Conservation (phyloP, 192 early-diverging fungal species). For the Coemansia asiatica region DNA sequence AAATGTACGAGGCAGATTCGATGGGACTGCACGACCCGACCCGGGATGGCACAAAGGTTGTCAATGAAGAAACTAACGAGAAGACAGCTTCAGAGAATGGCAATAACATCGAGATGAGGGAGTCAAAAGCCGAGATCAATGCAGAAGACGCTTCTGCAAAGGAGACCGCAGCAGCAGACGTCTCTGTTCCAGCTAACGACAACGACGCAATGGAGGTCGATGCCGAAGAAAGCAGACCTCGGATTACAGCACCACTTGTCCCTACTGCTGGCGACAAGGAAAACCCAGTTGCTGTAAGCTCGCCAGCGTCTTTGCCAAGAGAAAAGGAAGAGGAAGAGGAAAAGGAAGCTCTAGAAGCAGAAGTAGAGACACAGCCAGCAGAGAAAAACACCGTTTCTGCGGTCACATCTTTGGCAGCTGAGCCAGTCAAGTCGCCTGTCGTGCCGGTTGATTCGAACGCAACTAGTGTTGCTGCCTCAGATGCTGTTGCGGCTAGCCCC, state of each 20-base stretch:
- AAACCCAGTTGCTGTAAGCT: background rate
- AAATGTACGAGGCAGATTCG: slow-evolving; percentile 56
- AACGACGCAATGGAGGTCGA: slow-evolving; percentile 34
- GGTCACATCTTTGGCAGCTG: no score
- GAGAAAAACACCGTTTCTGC: background rate
- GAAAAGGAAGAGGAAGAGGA: background rate
- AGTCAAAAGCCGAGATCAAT: background rate
- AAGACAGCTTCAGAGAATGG: background rate
- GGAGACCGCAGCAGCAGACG: background rate
- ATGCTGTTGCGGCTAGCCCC: background rate
- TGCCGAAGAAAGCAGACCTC: background rate
- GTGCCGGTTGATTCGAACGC: no score
- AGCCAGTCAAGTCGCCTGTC: no score
- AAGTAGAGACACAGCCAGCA: background rate
- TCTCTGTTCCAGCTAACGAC: slow-evolving; percentile 8
- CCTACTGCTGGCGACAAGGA: background rate
- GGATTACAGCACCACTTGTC: background rate
- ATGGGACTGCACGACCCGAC: slow-evolving; percentile 34
- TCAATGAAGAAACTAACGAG: slow-evolving; percentile 48
- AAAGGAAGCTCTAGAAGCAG: background rate
- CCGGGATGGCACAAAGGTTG: slow-evolving; percentile 40
- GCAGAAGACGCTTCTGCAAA: background rate
- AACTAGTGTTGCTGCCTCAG: background rate
- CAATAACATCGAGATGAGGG: slow-evolving; percentile 34
- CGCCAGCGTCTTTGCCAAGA: background rate